Base-by-base conservation (phyloP, 108 stramenopile genomes). In the Cyclotella baltica region DNA sequence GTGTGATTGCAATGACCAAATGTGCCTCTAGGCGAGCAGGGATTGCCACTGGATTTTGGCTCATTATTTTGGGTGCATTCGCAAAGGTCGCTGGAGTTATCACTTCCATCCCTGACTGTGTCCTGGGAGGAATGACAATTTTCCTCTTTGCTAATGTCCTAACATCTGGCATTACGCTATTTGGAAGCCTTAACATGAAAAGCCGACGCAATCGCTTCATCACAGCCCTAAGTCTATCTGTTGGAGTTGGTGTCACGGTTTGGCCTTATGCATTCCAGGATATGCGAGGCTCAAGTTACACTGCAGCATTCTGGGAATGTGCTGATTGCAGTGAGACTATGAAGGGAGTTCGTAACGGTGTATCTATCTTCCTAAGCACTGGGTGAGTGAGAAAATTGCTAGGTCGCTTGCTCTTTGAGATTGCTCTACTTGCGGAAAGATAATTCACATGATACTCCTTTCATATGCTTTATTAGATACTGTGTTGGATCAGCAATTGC, bases 81-180 rank as follows among this genome's bases (percentile, higher is more conserved):
- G 69, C 85, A 35, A 94, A 94, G 66, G 55, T 94, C 61, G 90
- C 88, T 33, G 93, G 91, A 29, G 34, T 90, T 31, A 91, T 94
- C 76, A 85, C 91, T 1, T 84, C 81, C 31, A 94, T 94, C 71
- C 93, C 93, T 22, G 91, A 92, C 64, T 87, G 87, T 66, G 93
- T 94, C 36, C 27, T 94, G 27, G 93, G 93, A 35, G 93, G 93
- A 3, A 90, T 90, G 89, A 85, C 88, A 0, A 90, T 90, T 73
- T 90, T 90, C 40, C 71, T 90, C 55, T 90, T 90, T 55, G 70
- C 79, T 64, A 90, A 88, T 61, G 89, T 90, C 48, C 47, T 90
- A 22, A 66, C 73, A 18, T 78, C 75, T 35, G 89, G 89, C 25
- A 88, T 90, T 38, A 63, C 62, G 27, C 64, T 90, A 36, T 77